phyloP scores from a whole-genome alignment of 2,329 filamentous ascomycete species.

The Gremmenia infestans region DNA sequence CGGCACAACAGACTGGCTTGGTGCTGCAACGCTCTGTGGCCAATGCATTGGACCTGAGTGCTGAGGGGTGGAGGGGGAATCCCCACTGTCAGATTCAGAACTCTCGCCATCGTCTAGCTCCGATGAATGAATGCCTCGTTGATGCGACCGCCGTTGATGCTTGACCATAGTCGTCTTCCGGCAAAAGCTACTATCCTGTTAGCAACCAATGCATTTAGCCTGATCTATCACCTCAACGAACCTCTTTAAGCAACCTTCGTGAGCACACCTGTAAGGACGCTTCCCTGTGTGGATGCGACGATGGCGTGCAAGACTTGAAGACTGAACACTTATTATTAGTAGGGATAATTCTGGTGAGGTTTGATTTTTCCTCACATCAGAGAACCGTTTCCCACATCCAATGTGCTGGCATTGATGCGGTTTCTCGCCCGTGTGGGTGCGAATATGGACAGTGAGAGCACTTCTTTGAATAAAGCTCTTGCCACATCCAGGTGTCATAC shows the following conservation, averaged over 20 bases:
- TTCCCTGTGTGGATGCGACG: constrained; percentile 69
- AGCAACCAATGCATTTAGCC: constrained; percentile 12
- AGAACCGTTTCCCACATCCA: constrained; percentile 64
- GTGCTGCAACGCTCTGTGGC: constrained; percentile 40
- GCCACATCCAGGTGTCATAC: constrained; percentile 54
- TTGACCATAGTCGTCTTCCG: constrained; percentile 69
- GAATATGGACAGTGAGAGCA: constrained; percentile 64
- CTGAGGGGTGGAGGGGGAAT: constrained; percentile 54
- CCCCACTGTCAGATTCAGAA: constrained; percentile 39
- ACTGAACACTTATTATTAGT: constrained; percentile 24
- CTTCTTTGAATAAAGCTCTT: constrained; percentile 70
- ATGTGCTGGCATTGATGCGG: constrained; percentile 62
- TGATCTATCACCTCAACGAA: constrained; percentile 16
- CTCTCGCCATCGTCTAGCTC: constrained; percentile 38
- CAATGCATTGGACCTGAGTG: constrained; percentile 46
- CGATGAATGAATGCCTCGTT: constrained; percentile 50
- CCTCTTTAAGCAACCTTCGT: constrained; percentile 35
- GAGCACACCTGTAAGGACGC: constrained; percentile 58
- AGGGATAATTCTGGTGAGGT: not conserved
- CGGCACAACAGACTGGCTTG: constrained; percentile 32
- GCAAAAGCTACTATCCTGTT: constrained; percentile 51
- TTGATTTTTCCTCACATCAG: constrained; percentile 50
- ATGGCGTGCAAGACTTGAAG: constrained; percentile 41
- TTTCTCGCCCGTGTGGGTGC: constrained; percentile 68
- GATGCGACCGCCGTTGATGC: constrained; percentile 58